Conservation (phyloP, 1,139 yeast genomes). For the Pichia sp. region DNA sequence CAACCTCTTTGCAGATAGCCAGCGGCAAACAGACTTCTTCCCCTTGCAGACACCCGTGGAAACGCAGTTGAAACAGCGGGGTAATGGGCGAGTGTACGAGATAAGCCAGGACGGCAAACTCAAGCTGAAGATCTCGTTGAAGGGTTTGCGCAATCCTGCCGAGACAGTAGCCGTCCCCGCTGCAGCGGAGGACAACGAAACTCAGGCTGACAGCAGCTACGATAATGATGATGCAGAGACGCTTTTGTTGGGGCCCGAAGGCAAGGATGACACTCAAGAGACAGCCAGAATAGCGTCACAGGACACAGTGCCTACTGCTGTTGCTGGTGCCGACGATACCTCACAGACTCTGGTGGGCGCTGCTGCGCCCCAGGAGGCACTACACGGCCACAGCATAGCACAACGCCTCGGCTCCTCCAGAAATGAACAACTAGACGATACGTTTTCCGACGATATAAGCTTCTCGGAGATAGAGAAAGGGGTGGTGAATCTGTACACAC, state of each 20-base stretch:
- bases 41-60: background rate
- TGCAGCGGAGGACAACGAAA: background rate
- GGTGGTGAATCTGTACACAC: background rate
- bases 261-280: background rate
- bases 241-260: background rate
- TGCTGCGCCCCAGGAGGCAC: background rate
- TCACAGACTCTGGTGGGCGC: background rate
- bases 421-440: background rate
- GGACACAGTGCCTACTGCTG: background rate
- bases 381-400: background rate
- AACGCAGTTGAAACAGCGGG: background rate
- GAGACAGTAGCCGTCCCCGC: too few species aligned
- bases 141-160: constrained; percentile 4
- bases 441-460: constrained; percentile 12
- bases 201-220: background rate
- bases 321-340: background rate
- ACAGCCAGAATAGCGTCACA: background rate
- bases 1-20: background rate
- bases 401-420: background rate
- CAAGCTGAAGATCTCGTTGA: constrained; percentile 11
- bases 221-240: background rate
- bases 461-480: constrained; percentile 7
- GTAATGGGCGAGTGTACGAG: constrained; percentile 10
- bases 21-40: background rate
- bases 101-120: constrained; percentile 9